A percentile compares a stretch with the other conserved stretches of the same genome.
Evolutionary conservation across 2,329 filamentous ascomycete species (phyloP).

Genomic region (Pseudodiploospora longispora): DNA sequence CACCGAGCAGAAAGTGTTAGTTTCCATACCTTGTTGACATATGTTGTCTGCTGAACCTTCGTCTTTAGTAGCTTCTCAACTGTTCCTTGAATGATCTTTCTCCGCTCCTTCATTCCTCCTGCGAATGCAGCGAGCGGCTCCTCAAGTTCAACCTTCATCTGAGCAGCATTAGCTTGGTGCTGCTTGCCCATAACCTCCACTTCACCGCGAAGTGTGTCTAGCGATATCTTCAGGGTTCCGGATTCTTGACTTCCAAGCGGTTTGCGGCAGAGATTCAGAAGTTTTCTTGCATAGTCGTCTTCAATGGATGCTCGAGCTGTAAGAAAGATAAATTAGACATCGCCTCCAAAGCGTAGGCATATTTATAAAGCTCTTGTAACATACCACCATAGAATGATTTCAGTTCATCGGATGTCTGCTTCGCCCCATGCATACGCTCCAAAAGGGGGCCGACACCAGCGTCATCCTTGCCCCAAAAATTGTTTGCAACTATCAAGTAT

Average conservation of each 20-base stretch:
- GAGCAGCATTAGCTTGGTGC: slow-evolving; percentile 78
- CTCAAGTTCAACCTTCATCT: slow-evolving; percentile 95
- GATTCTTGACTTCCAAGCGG: slow-evolving; percentile 80
- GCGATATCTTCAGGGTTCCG: slow-evolving; percentile 72
- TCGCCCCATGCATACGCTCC: slow-evolving; percentile 89
- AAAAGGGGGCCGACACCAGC: slow-evolving; percentile 87
- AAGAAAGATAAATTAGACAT: neutral
- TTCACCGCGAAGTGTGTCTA: slow-evolving; percentile 83
- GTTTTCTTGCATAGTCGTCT: slow-evolving; percentile 89
- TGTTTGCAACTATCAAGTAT: slow-evolving; percentile 71
- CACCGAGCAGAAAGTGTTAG: neutral
- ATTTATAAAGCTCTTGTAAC: slow-evolving; percentile 14
- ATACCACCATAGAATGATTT: slow-evolving; percentile 80
- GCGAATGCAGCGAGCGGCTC: slow-evolving; percentile 88
- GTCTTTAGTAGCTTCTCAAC: slow-evolving; percentile 91
- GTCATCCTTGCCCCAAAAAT: slow-evolving; percentile 99
- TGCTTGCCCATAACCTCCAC: slow-evolving; percentile 91
- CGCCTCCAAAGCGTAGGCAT: neutral
- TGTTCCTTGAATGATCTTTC: slow-evolving; percentile 91
- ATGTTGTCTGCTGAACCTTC: slow-evolving; percentile 83
- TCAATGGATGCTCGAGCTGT: slow-evolving; percentile 84
- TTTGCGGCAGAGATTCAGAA: slow-evolving; percentile 79
- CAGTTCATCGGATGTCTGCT: slow-evolving; percentile 89
- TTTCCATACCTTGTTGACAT: slow-evolving; percentile 74
- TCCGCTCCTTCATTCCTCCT: slow-evolving; percentile 89